A percentile compares a stretch with the other conserved stretches of the same genome.
phyloP scores from a whole-genome alignment of 176 grass and related monocot genomes.

The Aechmea fasciata region DNA sequence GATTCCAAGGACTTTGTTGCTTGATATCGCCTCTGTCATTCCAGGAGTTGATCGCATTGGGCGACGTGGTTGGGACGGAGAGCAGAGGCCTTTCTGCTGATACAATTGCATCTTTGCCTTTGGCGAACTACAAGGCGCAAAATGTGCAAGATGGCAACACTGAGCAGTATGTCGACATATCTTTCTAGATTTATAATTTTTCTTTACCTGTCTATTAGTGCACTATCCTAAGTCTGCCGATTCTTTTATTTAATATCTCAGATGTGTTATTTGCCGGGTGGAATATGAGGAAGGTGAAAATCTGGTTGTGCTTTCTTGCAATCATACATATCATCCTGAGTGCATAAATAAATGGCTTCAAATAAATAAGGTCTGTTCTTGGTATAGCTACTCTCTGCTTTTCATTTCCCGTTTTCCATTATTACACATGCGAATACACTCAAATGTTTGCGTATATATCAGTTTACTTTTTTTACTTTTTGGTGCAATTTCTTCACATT shows the following conservation, averaged over 20 bases:
- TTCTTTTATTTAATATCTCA: constrained; percentile 30
- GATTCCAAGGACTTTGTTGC: background rate
- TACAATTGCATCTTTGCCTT: constrained; percentile 84
- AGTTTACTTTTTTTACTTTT: background rate
- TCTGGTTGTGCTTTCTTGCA: constrained; percentile 78
- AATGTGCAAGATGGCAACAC: constrained; percentile 67
- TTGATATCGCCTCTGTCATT: constrained; percentile 1
- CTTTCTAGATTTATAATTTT: background rate
- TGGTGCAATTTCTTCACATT: background rate
- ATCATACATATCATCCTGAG: constrained; percentile 79
- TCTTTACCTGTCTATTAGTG: background rate
- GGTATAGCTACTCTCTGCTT: background rate
- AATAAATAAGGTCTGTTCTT: constrained; percentile 89
- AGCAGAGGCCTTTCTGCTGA: constrained; percentile 82
- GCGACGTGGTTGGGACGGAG: constrained; percentile 89
- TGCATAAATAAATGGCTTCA: constrained; percentile 98
- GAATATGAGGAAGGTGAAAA: constrained; percentile 93
- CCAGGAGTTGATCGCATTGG: constrained; percentile 89
- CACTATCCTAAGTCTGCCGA: background rate
- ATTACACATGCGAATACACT: background rate
- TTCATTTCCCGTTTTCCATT: background rate
- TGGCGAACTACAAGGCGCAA: constrained; percentile 73
- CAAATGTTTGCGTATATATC: constrained; percentile 1
- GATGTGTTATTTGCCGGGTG: constrained; percentile 93
- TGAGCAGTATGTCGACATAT: constrained; percentile 68